Evolutionary conservation across 805 yeast genomes (phyloP), one percentile per base, ranked within the genome.

Genomic region (Monosporozyma unispora): DNA sequence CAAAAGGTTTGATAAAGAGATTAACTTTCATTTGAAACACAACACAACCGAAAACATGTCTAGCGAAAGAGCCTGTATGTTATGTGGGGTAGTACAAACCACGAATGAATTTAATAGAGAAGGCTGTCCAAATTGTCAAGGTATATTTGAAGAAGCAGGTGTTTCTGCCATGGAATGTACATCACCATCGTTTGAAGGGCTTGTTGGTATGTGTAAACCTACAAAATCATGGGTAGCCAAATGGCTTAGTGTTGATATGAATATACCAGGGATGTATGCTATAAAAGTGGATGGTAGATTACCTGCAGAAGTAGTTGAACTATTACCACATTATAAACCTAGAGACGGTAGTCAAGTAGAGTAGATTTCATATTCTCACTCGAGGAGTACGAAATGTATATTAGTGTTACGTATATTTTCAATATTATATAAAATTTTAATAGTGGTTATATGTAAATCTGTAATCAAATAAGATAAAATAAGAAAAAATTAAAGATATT

Each of bases 81-180:
- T 93, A 51, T 91, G 99, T 69, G 98, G 97, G 3, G 77, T 91
- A 48, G 87, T 91, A 49, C 95, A 87, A 61, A 80, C 96, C 4
- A 78, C 84, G 57, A 77, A 73, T 50, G 85, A 80, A 60, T 93
- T 93, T 65, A 79, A 85, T 46, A 82, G 81, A 50, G 80, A 80
- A 18, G 98, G 98, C 6, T 91, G 99, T 68, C 98, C 99, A 12
- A 91, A 91, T 73, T 91, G 99, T 70, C 98, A 88, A 61, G 81
- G 90, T 48, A 80, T 91, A 27, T 75, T 91, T 60, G 89, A 85
- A 56, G 84, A 81, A 60, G 82, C 82, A 52, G 96, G 93, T 60
- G 95, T 89, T 47, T 81, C 84, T 18, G 79, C 87, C 35, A 85
- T 86, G 46, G 96, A 89, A 62, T 88, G 96, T 67, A 93, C 98